Percentiles rank a stretch among this genome's conserved stretches.
Conservation (phyloP, 2,329 filamentous ascomycete genomes). For the Fusarium veterinarium region DNA sequence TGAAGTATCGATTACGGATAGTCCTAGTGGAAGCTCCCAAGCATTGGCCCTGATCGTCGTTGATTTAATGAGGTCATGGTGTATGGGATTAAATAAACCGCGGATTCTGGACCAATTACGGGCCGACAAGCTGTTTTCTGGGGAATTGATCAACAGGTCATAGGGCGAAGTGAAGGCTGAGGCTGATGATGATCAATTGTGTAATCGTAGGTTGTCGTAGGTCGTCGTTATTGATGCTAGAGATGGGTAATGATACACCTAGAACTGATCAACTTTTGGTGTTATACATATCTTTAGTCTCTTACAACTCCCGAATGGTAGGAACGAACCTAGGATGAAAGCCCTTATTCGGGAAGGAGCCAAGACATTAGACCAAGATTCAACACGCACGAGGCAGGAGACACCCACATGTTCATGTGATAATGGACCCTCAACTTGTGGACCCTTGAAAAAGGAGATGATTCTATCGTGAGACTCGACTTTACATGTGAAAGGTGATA, state of each 20-base stretch:
- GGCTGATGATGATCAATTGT: not conserved
- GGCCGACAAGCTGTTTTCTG: constrained; percentile 20
- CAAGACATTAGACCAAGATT: constrained; percentile 7
- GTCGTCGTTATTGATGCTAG: constrained; percentile 4
- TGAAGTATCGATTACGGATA: not conserved
- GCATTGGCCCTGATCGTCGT: constrained; percentile 14
- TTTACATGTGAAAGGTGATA: constrained; percentile 2
- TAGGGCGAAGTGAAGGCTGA: constrained; percentile 11
- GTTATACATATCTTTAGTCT: not conserved
- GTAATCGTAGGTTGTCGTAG: not conserved
- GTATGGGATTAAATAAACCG: constrained; percentile 20
- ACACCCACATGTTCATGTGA: constrained; percentile 35
- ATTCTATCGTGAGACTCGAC: not conserved
- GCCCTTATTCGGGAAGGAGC: constrained; percentile 35
- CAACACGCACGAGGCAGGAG: not conserved
- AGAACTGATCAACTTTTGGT: constrained; percentile 1
- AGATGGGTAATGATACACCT: not conserved
- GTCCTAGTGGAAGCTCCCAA: constrained; percentile 3
- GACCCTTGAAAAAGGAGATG: not conserved
- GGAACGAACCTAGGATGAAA: constrained; percentile 1
- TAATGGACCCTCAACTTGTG: constrained; percentile 29
- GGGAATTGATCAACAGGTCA: constrained; percentile 29
- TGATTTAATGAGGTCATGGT: constrained; percentile 42
- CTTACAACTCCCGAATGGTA: constrained; percentile 16
- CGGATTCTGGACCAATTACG: constrained; percentile 33